Percentiles rank a stretch among this genome's conserved stretches.
Evolutionary conservation across 2,329 filamentous ascomycete genomes (phyloP).

Genomic region (Madurella fahalii): DNA sequence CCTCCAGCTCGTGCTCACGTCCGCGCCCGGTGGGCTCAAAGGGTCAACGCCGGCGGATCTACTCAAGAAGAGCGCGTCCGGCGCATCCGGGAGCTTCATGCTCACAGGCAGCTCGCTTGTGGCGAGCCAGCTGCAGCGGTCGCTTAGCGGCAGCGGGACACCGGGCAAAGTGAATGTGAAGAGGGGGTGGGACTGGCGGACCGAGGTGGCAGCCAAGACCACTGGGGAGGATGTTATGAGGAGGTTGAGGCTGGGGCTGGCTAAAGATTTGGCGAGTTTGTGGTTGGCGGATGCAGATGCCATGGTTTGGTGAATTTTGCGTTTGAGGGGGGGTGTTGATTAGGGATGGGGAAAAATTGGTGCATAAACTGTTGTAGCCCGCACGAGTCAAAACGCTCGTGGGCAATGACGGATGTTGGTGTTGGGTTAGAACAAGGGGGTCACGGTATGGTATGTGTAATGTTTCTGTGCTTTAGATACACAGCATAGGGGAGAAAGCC

Average conservation of each 20-base stretch:
- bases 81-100: conserved; percentile 52
- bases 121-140: conserved; percentile 57
- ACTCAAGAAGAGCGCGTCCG: conserved; percentile 49
- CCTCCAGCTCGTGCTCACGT: conserved; percentile 69
- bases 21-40: conserved; percentile 56
- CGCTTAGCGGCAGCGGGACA: conserved; percentile 45
- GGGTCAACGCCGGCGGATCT: conserved; percentile 62
- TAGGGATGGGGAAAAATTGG: not conserved
- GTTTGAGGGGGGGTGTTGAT: not conserved
- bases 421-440: no score
- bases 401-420: no score
- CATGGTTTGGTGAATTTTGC: conserved; percentile 21
- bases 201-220: conserved; percentile 51
- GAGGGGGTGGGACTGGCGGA: conserved; percentile 73
- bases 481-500: no score
- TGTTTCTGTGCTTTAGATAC: no score
- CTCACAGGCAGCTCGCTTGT: conserved; percentile 72
- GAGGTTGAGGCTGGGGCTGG: conserved; percentile 67
- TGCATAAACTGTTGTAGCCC: no score
- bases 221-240: conserved; percentile 67
- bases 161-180: conserved; percentile 61
- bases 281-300: conserved; percentile 64
- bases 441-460: no score
- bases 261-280: conserved; percentile 65
- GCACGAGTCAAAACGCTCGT: no score